These are phyloP conservation scores for Juncus effusus DNA, from an alignment of 176 grass and related monocot genomes.

Conservation along the genomic window DNA sequence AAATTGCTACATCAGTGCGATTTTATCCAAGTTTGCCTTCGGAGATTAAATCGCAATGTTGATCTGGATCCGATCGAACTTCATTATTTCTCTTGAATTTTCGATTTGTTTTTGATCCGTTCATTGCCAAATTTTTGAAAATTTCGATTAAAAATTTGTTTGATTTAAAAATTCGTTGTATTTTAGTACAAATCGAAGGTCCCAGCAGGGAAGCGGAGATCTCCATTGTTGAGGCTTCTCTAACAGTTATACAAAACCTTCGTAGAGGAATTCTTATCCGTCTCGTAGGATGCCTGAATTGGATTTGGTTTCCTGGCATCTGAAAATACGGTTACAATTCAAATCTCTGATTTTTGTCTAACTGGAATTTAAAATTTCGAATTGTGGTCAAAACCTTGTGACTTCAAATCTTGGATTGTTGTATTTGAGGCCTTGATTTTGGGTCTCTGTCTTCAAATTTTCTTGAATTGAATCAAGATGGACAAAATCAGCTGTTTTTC, in stretches of 20 bases:
- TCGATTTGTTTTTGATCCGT: conserved; percentile 5
- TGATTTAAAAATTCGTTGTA: not conserved
- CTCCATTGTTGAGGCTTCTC: conserved; percentile 34
- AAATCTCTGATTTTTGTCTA: conserved; percentile 9
- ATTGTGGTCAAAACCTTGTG: too few species aligned
- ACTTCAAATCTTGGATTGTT: too few species aligned
- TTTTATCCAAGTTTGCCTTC: conserved; percentile 37
- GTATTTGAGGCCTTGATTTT: too few species aligned
- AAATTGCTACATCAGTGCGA: conserved; percentile 11
- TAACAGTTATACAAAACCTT: conserved; percentile 23
- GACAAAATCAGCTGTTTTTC: too few species aligned
- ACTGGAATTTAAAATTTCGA: too few species aligned
- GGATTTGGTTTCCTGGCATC: conserved; percentile 23
- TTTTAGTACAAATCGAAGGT: conserved; percentile 7
- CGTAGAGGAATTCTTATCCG: conserved; percentile 11
- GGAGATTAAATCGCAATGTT: conserved; percentile 20
- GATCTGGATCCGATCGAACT: conserved; percentile 20
- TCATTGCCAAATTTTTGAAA: conserved; percentile 11
- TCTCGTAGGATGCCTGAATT: conserved; percentile 18
- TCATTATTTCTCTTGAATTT: conserved; percentile 7
- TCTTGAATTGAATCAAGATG: too few species aligned
- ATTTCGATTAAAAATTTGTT: not conserved
- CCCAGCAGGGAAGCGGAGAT: conserved; percentile 29
- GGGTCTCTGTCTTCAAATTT: too few species aligned
- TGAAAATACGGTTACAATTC: conserved; percentile 25